Evolutionary conservation across 495 filamentous ascomycete species (phyloP).

Genomic region (Podospora fimiseda): DNA sequence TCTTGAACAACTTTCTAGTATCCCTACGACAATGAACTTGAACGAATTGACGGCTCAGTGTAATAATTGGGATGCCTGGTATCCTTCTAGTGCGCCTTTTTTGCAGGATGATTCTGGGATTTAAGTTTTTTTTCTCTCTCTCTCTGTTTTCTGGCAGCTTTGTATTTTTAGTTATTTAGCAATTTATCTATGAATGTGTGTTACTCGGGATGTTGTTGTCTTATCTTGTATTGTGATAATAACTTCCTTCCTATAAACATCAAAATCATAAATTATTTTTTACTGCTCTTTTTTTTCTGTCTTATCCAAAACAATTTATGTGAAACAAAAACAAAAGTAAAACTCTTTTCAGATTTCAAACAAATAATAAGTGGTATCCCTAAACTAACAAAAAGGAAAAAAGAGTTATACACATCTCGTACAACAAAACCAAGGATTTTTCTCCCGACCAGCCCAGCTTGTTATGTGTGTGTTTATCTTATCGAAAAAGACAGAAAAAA

Average conservation of each 20-base stretch:
- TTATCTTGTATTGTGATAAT: no score
- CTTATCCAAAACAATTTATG: background rate
- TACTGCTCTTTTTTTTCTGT: no score
- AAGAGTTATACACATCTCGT: background rate
- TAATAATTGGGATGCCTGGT: slow-evolving; percentile 21
- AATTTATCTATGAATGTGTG: no score
- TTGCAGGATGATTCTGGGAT: slow-evolving; percentile 23
- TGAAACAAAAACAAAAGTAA: background rate
- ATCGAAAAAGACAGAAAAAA: background rate
- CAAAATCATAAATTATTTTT: no score
- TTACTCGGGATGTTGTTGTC: no score
- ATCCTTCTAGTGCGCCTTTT: slow-evolving; percentile 18
- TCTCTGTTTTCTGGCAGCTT: background rate
- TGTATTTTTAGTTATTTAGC: slow-evolving; percentile 3
- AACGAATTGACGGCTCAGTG: slow-evolving; percentile 17
- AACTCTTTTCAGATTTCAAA: background rate
- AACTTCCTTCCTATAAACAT: no score
- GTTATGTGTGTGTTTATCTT: background rate
- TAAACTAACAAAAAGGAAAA: background rate
- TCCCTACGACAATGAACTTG: slow-evolving; percentile 17
- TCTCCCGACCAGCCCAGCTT: background rate
- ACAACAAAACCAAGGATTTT: background rate
- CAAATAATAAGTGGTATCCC: background rate
- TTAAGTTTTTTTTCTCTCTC: slow-evolving; percentile 2
- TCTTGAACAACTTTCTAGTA: slow-evolving; percentile 28